Percentiles rank a stretch among this genome's conserved stretches.
phyloP scores from a whole-genome alignment of 179 eudicot genomes.

The Spinacia oleracea region DNA sequence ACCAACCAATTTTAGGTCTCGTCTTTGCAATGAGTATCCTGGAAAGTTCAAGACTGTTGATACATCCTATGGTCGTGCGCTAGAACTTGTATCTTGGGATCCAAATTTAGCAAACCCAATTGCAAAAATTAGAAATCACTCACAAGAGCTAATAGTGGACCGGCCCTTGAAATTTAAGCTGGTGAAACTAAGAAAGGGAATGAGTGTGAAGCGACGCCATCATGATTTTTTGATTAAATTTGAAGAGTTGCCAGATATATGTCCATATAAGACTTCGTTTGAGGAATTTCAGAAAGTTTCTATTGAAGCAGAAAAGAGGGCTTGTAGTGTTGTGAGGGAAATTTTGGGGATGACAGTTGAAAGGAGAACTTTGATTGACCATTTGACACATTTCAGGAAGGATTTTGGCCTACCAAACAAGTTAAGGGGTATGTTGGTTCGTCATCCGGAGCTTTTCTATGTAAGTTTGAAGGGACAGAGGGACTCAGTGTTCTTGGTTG shows the following conservation, averaged over 20 bases:
- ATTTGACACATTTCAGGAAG: slow-evolving; percentile 84
- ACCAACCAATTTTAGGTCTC: slow-evolving; percentile 70
- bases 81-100: slow-evolving; percentile 86
- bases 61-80: slow-evolving; percentile 93
- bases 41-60: slow-evolving; percentile 72
- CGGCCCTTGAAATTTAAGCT: slow-evolving; percentile 88
- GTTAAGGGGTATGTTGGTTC: slow-evolving; percentile 71
- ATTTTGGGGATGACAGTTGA: slow-evolving; percentile 78
- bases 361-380: slow-evolving; percentile 85
- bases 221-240: slow-evolving; percentile 65
- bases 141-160: slow-evolving; percentile 64
- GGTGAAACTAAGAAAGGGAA: slow-evolving; percentile 72
- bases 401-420: slow-evolving; percentile 86
- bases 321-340: slow-evolving; percentile 90
- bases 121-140: slow-evolving; percentile 39
- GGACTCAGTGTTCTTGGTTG: slow-evolving; percentile 83
- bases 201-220: slow-evolving; percentile 66
- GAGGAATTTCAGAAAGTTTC: slow-evolving; percentile 53
- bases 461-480: slow-evolving; percentile 82
- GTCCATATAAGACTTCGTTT: slow-evolving; percentile 60
- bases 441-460: slow-evolving; percentile 93
- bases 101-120: slow-evolving; percentile 44
- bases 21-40: slow-evolving; percentile 75
- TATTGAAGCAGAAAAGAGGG: slow-evolving; percentile 79
- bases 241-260: slow-evolving; percentile 61